Conservation (phyloP, 495 filamentous ascomycete species). For the Apiosordaria backusii region DNA sequence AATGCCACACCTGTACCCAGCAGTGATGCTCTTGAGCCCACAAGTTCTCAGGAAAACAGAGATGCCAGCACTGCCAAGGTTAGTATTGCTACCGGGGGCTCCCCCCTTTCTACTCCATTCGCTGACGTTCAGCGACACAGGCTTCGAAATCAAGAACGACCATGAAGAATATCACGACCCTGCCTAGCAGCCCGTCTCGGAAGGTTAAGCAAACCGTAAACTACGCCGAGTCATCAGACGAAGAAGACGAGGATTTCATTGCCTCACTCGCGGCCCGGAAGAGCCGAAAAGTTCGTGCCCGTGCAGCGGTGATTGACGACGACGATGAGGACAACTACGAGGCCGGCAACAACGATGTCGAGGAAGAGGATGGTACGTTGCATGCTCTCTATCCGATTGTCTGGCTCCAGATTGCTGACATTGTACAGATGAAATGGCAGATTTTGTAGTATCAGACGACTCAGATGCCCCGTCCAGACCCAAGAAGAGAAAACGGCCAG, state of each 20-base stretch:
- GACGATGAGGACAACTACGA: constrained; percentile 66
- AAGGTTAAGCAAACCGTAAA: constrained; percentile 57
- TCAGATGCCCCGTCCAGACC: constrained; percentile 60
- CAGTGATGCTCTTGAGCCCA: constrained; percentile 61
- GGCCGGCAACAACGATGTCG: constrained; percentile 51
- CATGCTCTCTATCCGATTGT: constrained; percentile 4
- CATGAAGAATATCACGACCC: constrained; percentile 16
- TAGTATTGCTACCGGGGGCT: too few species aligned
- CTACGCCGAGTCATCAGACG: constrained; percentile 64
- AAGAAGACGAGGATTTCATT: constrained; percentile 58
- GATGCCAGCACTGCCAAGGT: constrained; percentile 43
- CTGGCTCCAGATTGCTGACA: constrained; percentile 10
- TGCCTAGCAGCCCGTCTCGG: constrained; percentile 56
- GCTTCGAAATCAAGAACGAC: constrained; percentile 37
- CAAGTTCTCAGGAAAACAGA: constrained; percentile 56
- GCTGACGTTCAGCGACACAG: neutral
- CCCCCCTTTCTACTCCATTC: neutral
- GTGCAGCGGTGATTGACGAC: constrained; percentile 38
- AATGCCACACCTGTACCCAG: constrained; percentile 73
- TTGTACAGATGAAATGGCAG: constrained; percentile 63
- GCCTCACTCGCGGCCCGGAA: constrained; percentile 38
- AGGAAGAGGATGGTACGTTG: constrained; percentile 55
- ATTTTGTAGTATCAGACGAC: constrained; percentile 85
- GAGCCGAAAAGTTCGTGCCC: constrained; percentile 32
- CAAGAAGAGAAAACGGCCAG: constrained; percentile 70